Conservation (phyloP, 2,329 filamentous ascomycete species). For the Knufia fluminis region DNA sequence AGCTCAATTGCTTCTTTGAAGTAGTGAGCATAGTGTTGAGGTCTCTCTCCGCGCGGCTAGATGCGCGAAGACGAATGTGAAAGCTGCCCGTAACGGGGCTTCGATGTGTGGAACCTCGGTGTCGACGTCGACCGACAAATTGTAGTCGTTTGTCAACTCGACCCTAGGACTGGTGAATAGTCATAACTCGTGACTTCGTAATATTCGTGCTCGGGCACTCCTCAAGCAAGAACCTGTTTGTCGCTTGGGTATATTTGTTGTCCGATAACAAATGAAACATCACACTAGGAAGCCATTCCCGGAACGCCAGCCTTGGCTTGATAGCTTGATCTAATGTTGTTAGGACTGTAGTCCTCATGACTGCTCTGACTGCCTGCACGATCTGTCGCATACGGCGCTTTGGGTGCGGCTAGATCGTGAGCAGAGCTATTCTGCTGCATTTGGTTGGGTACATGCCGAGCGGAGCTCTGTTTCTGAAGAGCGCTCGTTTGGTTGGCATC, state of each 20-base stretch:
- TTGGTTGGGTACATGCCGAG: constrained; percentile 56
- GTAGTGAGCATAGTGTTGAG: too few species aligned
- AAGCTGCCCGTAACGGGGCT: too few species aligned
- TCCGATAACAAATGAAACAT: neutral
- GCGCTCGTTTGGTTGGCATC: constrained; percentile 63
- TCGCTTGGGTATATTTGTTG: neutral
- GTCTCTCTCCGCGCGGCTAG: too few species aligned
- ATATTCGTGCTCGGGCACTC: neutral
- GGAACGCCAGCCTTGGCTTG: constrained; percentile 19
- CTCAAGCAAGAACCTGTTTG: neutral
- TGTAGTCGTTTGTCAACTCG: too few species aligned
- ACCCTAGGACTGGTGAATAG: neutral
- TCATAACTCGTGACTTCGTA: neutral
- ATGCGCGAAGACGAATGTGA: too few species aligned
- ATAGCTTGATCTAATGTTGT: constrained; percentile 20
- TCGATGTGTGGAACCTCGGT: too few species aligned
- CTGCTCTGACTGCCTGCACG: constrained; percentile 21
- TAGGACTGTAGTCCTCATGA: constrained; percentile 13
- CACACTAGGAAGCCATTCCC: constrained; percentile 18
- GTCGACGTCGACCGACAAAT: too few species aligned
- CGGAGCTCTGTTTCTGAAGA: constrained; percentile 75
- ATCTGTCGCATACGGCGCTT: constrained; percentile 20
- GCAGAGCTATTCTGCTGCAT: constrained; percentile 24
- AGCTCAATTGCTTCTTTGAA: too few species aligned
- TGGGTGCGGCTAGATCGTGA: constrained; percentile 14